These are phyloP conservation scores for Hirschfeldia incana DNA, from an alignment of 345 rosid genomes.

Conservation along the genomic window DNA sequence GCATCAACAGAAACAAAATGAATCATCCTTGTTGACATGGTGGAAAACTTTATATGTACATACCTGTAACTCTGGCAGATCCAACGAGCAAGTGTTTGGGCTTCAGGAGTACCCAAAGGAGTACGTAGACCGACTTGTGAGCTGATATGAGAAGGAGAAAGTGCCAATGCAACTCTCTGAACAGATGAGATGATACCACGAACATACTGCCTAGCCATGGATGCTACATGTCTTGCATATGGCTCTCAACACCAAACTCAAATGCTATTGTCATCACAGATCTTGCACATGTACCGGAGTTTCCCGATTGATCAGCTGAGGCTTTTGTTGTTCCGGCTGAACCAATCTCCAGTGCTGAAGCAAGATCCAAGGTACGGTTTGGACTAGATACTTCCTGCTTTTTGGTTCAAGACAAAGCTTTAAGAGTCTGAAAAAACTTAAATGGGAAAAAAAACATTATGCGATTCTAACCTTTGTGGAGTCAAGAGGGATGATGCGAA, in stretches of 20 bases:
- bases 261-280: conserved; percentile 99
- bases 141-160: conserved; percentile 1
- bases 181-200: conserved; percentile 93
- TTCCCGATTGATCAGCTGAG: no score
- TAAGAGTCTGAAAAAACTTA: background rate
- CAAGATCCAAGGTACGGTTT: no score
- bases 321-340: no score
- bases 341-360: no score
- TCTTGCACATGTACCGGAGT: conserved; percentile 34
- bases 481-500: conserved; percentile 97
- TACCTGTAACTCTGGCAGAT: conserved; percentile 94
- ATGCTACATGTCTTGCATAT: conserved; percentile 97
- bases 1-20: no score
- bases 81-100: conserved; percentile 99
- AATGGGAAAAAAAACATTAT: background rate
- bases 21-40: background rate
- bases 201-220: conserved; percentile 94
- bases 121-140: no score
- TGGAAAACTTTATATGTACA: background rate
- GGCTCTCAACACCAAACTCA: conserved; percentile 94
- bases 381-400: no score
- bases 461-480: conserved; percentile 67
- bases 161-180: conserved; percentile 96
- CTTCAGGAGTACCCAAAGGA: conserved; percentile 67
- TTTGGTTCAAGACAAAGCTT: no score